Base-by-base conservation (phyloP, 768 basidiomycete genomes). In the Strobilomyces dryophilus region DNA sequence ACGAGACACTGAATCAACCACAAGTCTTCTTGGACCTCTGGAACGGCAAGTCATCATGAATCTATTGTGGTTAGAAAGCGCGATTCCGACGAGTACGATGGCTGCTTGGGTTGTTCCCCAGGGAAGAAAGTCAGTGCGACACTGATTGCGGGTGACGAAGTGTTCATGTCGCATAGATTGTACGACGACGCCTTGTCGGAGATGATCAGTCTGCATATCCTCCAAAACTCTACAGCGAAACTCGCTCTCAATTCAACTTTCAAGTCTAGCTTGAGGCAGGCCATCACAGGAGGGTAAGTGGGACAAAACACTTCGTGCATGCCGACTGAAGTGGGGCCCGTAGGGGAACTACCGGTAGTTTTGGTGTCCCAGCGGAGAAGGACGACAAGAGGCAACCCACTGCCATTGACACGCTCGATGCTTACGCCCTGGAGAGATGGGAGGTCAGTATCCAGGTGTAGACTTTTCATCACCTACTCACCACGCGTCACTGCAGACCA, bases 21-120 rank as follows among this genome's bases (percentile, higher is more conserved):
- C 53, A 52, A 93, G 92, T 49, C 74, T 95, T 24, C 71, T 97
- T 35, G 83, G 81, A 2, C 82, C 89, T 18, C 65, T 94, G 20
- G 88, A 93, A 63, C 78, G 91, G 51, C 93, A 95, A 65, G 74
- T 95, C 26, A 80, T 92, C 31, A 88, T 95, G 85, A 91, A 86
- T 65, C 66, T 93, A 49, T 74, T 95, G 8, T 97, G 94, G 93
- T 76, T 94, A 27, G 94, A 95, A 63, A 79, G 82, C 21, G 72
- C 85, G 5, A 83, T 92, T 46, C 74, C 80, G 1, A 69, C 74
- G n/a, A 74, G 78, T 15, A 87, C 83, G 0, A 84, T 92, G 83
- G 71, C 77, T 6, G 80, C 82, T 17, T 92, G 92, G 89, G 85
- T 92, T 21, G 76, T 81, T 29, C 80, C 78, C 12, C 88, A 90